Evolutionary conservation across 768 basidiomycete genomes (phyloP).

Genomic region (Pluteus cervinus): DNA sequence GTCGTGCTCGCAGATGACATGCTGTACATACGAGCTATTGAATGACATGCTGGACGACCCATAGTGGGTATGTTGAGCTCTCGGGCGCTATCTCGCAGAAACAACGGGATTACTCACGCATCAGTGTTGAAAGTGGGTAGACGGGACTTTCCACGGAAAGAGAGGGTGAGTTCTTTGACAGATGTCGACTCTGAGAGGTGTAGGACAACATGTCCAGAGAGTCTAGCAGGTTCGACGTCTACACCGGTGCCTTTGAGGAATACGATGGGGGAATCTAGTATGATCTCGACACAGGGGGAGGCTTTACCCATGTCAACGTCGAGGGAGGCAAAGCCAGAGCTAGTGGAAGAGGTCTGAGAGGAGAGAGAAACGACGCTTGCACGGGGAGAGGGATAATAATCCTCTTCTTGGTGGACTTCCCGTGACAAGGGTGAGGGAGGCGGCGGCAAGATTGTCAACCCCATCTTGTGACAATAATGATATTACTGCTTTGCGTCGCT

Average conservation of each 20-base stretch:
- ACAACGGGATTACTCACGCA: conserved; percentile 37
- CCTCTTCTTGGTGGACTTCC: background rate
- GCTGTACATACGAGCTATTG: conserved; percentile 43
- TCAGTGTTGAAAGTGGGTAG: conserved; percentile 55
- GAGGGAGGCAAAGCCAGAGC: too few species aligned
- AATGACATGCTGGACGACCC: conserved; percentile 29
- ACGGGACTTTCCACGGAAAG: conserved; percentile 78
- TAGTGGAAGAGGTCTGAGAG: conserved; percentile 1
- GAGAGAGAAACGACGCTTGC: conserved; percentile 5
- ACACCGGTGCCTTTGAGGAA: conserved; percentile 73
- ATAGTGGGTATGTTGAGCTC: conserved; percentile 6
- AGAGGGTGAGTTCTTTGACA: conserved; percentile 78
- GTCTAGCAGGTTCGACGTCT: conserved; percentile 76
- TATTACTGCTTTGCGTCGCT: too few species aligned
- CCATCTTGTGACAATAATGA: too few species aligned
- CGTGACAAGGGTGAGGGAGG: too few species aligned
- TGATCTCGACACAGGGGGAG: conserved; percentile 68
- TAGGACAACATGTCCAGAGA: conserved; percentile 79
- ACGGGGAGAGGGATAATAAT: too few species aligned
- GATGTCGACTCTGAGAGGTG: conserved; percentile 78
- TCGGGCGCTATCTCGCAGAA: too few species aligned
- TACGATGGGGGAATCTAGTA: conserved; percentile 65
- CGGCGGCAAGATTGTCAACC: too few species aligned
- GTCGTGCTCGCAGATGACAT: conserved; percentile 72
- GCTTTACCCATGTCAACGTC: conserved; percentile 42